Evolutionary conservation across 2,329 filamentous ascomycete species (phyloP).

Genomic region (Phoma sp.): DNA sequence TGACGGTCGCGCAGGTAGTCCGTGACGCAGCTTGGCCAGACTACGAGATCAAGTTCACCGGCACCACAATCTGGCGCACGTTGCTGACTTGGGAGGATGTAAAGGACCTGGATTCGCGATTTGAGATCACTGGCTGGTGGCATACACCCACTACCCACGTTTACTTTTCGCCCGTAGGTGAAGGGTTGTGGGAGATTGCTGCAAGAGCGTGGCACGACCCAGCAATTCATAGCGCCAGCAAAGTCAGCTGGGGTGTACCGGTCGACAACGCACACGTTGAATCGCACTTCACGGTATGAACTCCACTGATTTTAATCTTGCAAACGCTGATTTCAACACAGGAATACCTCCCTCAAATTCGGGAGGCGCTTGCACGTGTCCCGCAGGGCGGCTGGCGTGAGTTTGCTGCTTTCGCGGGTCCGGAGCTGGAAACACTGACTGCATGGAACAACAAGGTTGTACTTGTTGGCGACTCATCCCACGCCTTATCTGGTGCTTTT

Average conservation of each 20-base stretch:
- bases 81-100: conserved; percentile 47
- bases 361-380: conserved; percentile 50
- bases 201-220: conserved; percentile 47
- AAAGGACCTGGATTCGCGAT: conserved; percentile 40
- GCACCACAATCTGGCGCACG: conserved; percentile 58
- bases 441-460: conserved; percentile 55
- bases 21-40: conserved; percentile 53
- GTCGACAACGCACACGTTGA: conserved; percentile 48
- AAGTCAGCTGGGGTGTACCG: conserved; percentile 50
- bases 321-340: conserved; percentile 18
- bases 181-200: conserved; percentile 52
- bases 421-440: conserved; percentile 51
- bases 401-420: conserved; percentile 59
- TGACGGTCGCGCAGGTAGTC: conserved; percentile 46
- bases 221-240: conserved; percentile 35
- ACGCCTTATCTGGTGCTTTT: conserved; percentile 60
- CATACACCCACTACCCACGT: conserved; percentile 54
- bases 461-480: conserved; percentile 63
- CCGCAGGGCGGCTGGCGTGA: conserved; percentile 54
- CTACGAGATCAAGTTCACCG: conserved; percentile 57
- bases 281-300: conserved; percentile 45
- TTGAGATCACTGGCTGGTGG: conserved; percentile 55
- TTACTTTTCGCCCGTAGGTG: conserved; percentile 46
- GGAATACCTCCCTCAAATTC: conserved; percentile 54
- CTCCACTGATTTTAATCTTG: no score